Base-by-base conservation (phyloP, 2,329 filamentous ascomycete species). In the Fusarium pilosicola region DNA sequence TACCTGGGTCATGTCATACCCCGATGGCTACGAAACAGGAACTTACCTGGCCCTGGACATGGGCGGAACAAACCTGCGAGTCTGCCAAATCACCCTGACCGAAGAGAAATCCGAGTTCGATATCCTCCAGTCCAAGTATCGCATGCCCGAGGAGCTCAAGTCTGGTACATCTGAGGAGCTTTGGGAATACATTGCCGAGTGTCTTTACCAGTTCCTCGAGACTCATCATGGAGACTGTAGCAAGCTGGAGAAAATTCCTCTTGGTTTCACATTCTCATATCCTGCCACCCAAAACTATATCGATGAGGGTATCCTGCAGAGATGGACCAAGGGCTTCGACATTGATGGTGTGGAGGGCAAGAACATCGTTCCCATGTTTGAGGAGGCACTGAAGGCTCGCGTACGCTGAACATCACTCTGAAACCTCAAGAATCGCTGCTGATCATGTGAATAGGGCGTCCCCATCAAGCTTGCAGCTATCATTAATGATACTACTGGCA, bases 291-390 rank as follows among this genome's bases (percentile, higher is more conserved):
- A 98, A 83, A 91, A 97, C 77, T 96, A 95, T 84, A 95, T 98
- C 79, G 94, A 98, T 77, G 94, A 97, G 82, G 96, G 95, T 76
- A 88, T 97, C 44, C 88, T 98, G 65, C 95, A 98, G 84, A 91
- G 95, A 77, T 98, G 96, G 96, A 98, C 96, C 76, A 98, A 98
- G 86, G 96, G 96, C 6, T 98, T 98, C 80, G 95, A 98, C 81
- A 97, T 98, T 82, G 88, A 91, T 32, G 95, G 94, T 44, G 94
- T 98, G 49, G 95, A 98, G 85, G 95, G 95, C 60, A 79, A 96
- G 55, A 96, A 98, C 79, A 93, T 97, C 34, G 95, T 97, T 15
- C 94, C 94, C 56, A 93, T 96, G 85, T 92, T 98, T 64, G 93
- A 97, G 83, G 89, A 88, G 59, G 94, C 94, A 28, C 85, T 98